Evolutionary conservation across 176 grass and related monocot species (phyloP), one percentile per base, ranked within the genome.

Genomic region (sorghum (Sorghum bicolor)): DNA sequence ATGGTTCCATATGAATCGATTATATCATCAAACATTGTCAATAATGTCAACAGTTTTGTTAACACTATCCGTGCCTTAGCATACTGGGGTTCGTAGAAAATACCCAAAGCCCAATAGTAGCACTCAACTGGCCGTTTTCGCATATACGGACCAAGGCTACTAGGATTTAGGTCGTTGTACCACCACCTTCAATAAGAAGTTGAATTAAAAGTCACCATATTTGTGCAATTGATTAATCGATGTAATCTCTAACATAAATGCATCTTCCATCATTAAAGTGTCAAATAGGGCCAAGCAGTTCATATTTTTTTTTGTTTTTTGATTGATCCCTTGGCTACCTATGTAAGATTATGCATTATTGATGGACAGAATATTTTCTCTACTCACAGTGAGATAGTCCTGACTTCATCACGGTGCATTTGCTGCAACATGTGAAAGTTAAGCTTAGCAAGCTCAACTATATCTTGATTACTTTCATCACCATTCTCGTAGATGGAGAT

Each of bases 361-460:
- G 5, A 17, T 50, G 14, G 47, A 50, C 5, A 63, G 3, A 63
- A 5, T 3, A 63, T 13, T 28, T 70, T n/a, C 29, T 32, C 25
- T 77, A 78, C 81, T 88, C 45, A 85, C 88, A 70, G 20, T 15
- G 72, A 82, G 19, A 89, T 55, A 4, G 13, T 40, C 50, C 32
- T 85, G 14, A 65, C 28, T 65, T 89, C 88, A 5, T 89, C 72
- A 24, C 78, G 19, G 34, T 89, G 88, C 72, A 89, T 72, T 60
- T 75, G 74, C 28, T 86, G 79, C 44, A 86, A 24, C 2, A 85
- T 14, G 40, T 85, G 79, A n/a, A 86, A 89, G 36, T 86, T 83
- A 0, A 89, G 7, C 71, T 85, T 89, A 52, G 88, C 88, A 34
- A 89, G 72, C 72, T 86, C 82, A 3, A 89, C 17, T 62, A 86